Evolutionary conservation across 2,329 filamentous ascomycete species (phyloP), one percentile per base, ranked within the genome.

Genomic region (Parastagonospora avenae): DNA sequence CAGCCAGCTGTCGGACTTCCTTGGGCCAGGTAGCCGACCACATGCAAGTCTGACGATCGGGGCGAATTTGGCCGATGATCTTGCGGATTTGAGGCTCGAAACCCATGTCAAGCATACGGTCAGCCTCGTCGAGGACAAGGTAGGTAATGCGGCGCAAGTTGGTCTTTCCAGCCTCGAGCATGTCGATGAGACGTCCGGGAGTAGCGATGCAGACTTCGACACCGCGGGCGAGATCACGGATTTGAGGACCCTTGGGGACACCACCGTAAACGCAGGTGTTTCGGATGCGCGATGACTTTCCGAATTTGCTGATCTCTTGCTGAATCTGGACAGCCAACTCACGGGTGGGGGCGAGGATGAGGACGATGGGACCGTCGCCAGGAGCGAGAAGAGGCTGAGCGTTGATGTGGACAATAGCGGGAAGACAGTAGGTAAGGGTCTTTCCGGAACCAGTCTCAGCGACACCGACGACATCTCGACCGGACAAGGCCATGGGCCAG

Each of bases 101-200:
- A 86, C 94, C 94, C 94, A 99, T 99, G 80, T 99, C 94, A 75
- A 99, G 84, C 94, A 99, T 99, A 72, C 94, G 93, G 80, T 99
- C 94, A 74, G 94, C 94, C 82, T 99, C 94, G 70, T 99, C 94
- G 59, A 99, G 92, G 63, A 97, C 94, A 50, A 99, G 83, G 80
- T 99, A 99, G 49, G 94, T 99, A 57, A 97, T 92, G 76, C 94
- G 92, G 63, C 93, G 93, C 59, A 99, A 86, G 80, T 99, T 97
- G 68, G 94, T 99, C 83, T 95, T 96, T 76, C 92, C 93, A 63
- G 91, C 91, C 79, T 97, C 94, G 29, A 99, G 85, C 91, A 97
- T 97, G 70, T 99, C 94, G 69, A 99, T 97, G 68, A 99, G 82
- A 83, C 94, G 93, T 72, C 94, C 94, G 27, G 94, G 94, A 14